Evolutionary conservation across 176 grass and related monocot species (phyloP).

Genomic region (Eremochloa ophiuroides): DNA sequence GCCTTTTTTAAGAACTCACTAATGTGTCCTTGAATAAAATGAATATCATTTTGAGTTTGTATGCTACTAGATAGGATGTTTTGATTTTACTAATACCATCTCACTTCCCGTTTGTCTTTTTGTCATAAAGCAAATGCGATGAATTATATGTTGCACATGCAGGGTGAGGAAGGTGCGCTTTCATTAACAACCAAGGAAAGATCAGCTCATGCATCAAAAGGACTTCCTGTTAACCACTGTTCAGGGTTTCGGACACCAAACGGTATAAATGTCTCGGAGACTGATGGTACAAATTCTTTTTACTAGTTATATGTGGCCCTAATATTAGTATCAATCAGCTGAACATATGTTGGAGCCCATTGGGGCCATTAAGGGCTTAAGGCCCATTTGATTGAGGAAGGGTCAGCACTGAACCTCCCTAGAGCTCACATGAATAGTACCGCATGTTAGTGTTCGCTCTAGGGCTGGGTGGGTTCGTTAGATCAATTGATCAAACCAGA

Average conservation of each 20-base stretch:
- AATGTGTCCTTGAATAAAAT: not conserved
- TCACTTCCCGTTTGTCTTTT: not conserved
- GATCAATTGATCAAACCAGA: not conserved
- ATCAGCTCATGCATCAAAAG: slow-evolving; percentile 85
- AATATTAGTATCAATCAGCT: not conserved
- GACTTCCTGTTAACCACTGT: slow-evolving; percentile 82
- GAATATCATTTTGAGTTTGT: not conserved
- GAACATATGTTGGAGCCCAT: not conserved
- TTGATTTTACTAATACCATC: not conserved
- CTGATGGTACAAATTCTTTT: slow-evolving; percentile 53
- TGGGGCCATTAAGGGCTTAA: not conserved
- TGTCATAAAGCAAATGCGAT: not conserved
- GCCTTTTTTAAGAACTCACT: not conserved
- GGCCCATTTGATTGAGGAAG: not conserved
- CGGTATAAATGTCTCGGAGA: slow-evolving; percentile 26
- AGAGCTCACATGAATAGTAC: not conserved
- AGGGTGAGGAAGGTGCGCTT: slow-evolving; percentile 93
- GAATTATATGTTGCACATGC: not conserved
- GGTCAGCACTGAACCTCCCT: not conserved
- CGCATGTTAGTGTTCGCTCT: not conserved
- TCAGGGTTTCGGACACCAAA: slow-evolving; percentile 72
- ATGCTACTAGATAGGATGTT: not conserved
- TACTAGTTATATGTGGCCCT: not conserved
- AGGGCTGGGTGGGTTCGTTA: not conserved
- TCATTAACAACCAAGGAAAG: slow-evolving; percentile 83